These are phyloP conservation scores for Exophiala dermatitidis DNA, from an alignment of 2,329 filamentous ascomycete species.

Conservation along the genomic window DNA sequence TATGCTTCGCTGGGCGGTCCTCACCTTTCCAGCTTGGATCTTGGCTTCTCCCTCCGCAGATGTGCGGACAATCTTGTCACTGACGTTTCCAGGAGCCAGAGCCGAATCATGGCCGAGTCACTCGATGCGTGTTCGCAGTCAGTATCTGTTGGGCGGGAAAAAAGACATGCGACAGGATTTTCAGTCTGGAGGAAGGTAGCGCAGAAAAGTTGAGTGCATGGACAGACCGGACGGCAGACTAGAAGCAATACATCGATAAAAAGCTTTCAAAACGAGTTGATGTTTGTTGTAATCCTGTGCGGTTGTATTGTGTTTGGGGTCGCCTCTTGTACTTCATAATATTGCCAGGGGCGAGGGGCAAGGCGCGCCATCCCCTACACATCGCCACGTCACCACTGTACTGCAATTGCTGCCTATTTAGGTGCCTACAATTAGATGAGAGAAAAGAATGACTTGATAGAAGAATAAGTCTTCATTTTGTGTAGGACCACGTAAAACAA, in stretches of 20 bases:
- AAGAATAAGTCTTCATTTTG: not conserved
- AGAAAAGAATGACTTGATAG: not conserved
- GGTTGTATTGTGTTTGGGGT: not conserved
- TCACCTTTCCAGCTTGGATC: not conserved
- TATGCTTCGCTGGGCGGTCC: not conserved
- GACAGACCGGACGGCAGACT: not conserved
- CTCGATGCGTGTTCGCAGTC: conserved; percentile 13
- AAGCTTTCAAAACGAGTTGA: not conserved
- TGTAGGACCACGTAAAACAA: too few relatives aligned
- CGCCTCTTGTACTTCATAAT: not conserved
- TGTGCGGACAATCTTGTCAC: too few relatives aligned
- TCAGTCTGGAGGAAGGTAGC: not conserved
- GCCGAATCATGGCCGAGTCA: not conserved
- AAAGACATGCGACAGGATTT: not conserved
- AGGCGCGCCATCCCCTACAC: conserved; percentile 3
- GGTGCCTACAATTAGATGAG: not conserved
- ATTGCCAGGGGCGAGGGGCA: not conserved
- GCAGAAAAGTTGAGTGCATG: not conserved
- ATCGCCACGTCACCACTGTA: conserved; percentile 6
- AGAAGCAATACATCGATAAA: not conserved
- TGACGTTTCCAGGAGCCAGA: not conserved
- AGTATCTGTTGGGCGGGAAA: not conserved
- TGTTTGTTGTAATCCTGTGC: not conserved
- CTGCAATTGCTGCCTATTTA: not conserved
- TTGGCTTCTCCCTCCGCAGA: not conserved